Conservation (phyloP, 176 grass and related monocot genomes). For the Eleusine coracana region DNA sequence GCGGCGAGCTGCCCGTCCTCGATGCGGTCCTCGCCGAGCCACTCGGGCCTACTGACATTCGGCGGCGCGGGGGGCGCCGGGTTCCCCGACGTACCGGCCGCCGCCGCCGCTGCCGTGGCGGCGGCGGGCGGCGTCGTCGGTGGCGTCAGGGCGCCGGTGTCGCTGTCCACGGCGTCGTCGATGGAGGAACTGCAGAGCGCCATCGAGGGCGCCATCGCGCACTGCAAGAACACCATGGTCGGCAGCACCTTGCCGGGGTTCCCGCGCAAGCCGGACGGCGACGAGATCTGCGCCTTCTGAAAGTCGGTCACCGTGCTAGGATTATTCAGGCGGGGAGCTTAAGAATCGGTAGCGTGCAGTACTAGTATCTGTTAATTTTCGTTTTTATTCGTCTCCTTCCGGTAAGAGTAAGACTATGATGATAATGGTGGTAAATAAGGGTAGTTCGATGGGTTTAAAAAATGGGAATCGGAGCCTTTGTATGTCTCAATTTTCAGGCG, state of each 20-base stretch:
- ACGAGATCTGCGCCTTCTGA: slow-evolving; percentile 57
- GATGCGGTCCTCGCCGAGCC: slow-evolving; percentile 91
- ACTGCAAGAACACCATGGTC: slow-evolving; percentile 91
- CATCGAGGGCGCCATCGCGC: slow-evolving; percentile 93
- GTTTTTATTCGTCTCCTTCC: slow-evolving; percentile 32
- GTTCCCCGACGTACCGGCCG: slow-evolving; percentile 59
- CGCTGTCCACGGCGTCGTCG: slow-evolving; percentile 67
- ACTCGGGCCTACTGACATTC: slow-evolving; percentile 78
- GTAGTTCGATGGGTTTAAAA: slow-evolving; percentile 43
- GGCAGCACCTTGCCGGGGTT: slow-evolving; percentile 19
- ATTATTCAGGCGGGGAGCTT: slow-evolving; percentile 45
- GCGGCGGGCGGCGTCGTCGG: slow-evolving; percentile 20
- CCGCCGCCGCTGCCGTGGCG: slow-evolving; percentile 25
- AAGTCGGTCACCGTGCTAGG: slow-evolving; percentile 24
- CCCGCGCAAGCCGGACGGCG: slow-evolving; percentile 26
- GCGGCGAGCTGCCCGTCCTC: slow-evolving; percentile 95
- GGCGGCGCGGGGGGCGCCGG: slow-evolving; percentile 54
- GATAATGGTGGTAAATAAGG: slow-evolving; percentile 57
- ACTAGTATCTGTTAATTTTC: slow-evolving; percentile 45
- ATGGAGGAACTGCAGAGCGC: slow-evolving; percentile 97
- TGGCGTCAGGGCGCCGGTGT: slow-evolving; percentile 39
- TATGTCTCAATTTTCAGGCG: neutral
- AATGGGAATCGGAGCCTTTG: slow-evolving; percentile 41
- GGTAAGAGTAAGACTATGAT: slow-evolving; percentile 37
- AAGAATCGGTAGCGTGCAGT: slow-evolving; percentile 35